These are phyloP conservation scores for Xylona heveae DNA, from an alignment of 495 filamentous ascomycete genomes.

Conservation along the genomic window DNA sequence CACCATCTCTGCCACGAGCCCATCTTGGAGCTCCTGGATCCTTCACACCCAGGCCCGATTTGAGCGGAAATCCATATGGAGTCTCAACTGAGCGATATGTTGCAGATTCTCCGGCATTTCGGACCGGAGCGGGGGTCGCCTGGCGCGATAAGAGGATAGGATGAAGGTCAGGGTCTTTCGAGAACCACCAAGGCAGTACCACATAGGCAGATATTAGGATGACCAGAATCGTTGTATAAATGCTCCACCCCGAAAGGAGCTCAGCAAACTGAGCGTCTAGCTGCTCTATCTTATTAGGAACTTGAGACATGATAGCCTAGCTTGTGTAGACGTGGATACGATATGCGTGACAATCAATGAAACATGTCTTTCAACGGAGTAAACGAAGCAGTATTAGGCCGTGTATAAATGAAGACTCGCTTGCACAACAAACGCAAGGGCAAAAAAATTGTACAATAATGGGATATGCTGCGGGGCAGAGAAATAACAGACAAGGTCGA, in stretches of 20 bases:
- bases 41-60: slow-evolving; percentile 66
- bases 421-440: no score
- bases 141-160: slow-evolving; percentile 79
- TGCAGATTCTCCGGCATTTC: slow-evolving; percentile 66
- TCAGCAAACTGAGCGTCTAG: slow-evolving; percentile 47
- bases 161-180: slow-evolving; percentile 67
- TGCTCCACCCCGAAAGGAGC: slow-evolving; percentile 58
- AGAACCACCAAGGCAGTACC: slow-evolving; percentile 25
- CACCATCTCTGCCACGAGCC: slow-evolving; percentile 62
- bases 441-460: no score
- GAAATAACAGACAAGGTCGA: no score
- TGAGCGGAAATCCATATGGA: slow-evolving; percentile 69
- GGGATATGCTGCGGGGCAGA: no score
- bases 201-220: slow-evolving; percentile 1
- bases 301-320: no score
- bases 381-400: no score
- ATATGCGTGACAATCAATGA: no score
- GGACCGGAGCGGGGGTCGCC: slow-evolving; percentile 50
- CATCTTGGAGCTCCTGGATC: slow-evolving; percentile 66
- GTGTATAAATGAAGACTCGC: no score
- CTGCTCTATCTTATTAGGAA: slow-evolving; percentile 17
- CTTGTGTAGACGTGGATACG: no score
- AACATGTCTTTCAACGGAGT: no score
- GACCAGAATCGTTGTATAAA: slow-evolving; percentile 57
- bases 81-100: slow-evolving; percentile 59